Evolutionary conservation across 2,329 filamentous ascomycete species (phyloP).

Genomic region (Pseudogymnoascus sp.): DNA sequence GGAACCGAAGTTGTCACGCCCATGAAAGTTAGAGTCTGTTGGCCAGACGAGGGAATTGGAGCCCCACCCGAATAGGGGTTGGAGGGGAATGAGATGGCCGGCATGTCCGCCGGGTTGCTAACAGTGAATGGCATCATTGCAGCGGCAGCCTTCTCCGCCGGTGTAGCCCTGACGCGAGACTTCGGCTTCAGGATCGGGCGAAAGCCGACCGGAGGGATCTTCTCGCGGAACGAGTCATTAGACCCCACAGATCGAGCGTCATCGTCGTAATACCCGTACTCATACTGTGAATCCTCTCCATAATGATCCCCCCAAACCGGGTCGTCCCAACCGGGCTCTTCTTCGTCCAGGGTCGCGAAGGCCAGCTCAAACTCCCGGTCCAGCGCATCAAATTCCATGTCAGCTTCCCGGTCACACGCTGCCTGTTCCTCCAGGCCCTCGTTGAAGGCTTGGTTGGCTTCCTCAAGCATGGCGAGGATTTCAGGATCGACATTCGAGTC

Average conservation of each 20-base stretch:
- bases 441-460: not conserved
- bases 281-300: not conserved
- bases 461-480: slow-evolving; percentile 1
- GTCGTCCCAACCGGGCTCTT: not conserved
- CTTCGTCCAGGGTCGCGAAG: not conserved
- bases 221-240: not conserved
- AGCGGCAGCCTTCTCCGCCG: not conserved
- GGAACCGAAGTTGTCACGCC: not conserved
- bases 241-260: not conserved
- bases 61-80: not conserved
- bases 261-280: not conserved
- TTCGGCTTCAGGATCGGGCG: not conserved
- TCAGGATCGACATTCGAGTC: not conserved
- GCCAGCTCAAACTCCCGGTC: not conserved
- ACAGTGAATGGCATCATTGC: slow-evolving; percentile 5
- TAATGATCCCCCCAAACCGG: not conserved
- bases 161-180: not conserved
- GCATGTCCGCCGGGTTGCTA: not conserved
- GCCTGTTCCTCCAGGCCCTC: not conserved
- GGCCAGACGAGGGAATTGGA: not conserved
- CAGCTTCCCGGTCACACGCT: not conserved
- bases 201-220: not conserved
- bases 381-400: not conserved
- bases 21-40: not conserved
- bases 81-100: not conserved